These are phyloP conservation scores for Vitis rotundifolia DNA, from an alignment of 164 flowering plant species.

Conservation along the genomic window DNA sequence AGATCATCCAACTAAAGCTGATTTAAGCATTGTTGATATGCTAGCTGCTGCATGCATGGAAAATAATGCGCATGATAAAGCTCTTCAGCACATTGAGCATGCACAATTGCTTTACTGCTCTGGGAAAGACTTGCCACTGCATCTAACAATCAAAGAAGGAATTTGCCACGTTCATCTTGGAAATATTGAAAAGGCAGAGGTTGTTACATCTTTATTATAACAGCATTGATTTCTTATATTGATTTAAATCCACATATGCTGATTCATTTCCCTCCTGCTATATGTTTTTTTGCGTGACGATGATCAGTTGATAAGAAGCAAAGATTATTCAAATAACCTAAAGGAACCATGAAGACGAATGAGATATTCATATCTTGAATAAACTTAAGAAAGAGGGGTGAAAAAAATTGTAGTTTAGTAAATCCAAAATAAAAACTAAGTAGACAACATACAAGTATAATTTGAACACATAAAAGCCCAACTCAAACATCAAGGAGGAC, in stretches of 20 bases:
- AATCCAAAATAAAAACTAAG: too few species aligned
- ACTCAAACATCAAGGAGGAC: too few species aligned
- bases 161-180: conserved; percentile 72
- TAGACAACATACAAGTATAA: too few species aligned
- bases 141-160: conserved; percentile 64
- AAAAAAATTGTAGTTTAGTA: too few species aligned
- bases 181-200: conserved; percentile 78
- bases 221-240: neutral
- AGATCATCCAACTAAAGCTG: conserved; percentile 38
- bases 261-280: neutral
- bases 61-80: conserved; percentile 41
- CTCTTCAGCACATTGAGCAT: conserved; percentile 65
- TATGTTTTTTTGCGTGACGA: neutral
- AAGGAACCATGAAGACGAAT: too few species aligned
- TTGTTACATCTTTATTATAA: conserved; percentile 6
- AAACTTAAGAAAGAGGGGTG: too few species aligned
- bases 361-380: too few species aligned
- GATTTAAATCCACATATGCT: neutral
- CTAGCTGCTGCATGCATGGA: conserved; percentile 60
- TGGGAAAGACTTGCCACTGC: conserved; percentile 50
- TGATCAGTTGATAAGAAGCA: too few species aligned
- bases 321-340: too few species aligned
- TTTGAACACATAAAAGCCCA: too few species aligned
- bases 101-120: conserved; percentile 33
- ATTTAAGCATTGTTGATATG: conserved; percentile 53